Evolutionary conservation across 495 filamentous ascomycete species (phyloP).

Genomic region (Amphirosellinia nigrospora): DNA sequence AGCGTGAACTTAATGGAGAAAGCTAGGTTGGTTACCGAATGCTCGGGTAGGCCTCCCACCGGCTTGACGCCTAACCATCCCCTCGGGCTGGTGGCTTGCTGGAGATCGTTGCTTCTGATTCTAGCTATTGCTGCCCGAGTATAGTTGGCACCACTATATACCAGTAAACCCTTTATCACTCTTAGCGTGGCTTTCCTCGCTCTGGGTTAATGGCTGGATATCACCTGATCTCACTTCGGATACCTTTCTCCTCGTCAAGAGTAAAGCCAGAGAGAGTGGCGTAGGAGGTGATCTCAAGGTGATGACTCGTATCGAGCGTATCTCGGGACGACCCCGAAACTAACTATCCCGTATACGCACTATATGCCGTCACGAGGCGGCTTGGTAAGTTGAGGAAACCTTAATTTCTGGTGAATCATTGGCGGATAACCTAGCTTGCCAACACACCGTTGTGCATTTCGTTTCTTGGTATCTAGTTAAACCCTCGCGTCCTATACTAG

Average conservation of each 20-base stretch:
- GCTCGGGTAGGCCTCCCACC: neutral
- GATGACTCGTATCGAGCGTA: neutral
- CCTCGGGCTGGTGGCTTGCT: conserved; percentile 10
- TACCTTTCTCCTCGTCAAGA: neutral
- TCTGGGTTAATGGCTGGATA: neutral
- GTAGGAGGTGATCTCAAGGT: neutral
- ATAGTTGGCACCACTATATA: neutral
- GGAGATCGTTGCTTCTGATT: neutral
- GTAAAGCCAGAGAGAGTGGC: neutral
- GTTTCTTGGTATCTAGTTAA: neutral
- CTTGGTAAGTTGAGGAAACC: neutral
- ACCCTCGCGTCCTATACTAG: neutral
- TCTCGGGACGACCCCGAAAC: neutral
- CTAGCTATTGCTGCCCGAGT: neutral
- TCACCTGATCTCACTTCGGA: neutral
- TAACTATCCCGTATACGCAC: neutral
- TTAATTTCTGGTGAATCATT: neutral
- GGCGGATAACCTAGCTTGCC: neutral
- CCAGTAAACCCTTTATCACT: neutral
- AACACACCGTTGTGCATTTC: neutral
- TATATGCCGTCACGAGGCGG: neutral
- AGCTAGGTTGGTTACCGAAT: neutral
- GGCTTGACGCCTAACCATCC: neutral
- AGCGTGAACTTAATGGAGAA: neutral
- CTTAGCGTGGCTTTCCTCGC: neutral